These are phyloP conservation scores for Rhynchospora tenuis DNA, from an alignment of 176 grass and related monocot genomes.

Conservation along the genomic window DNA sequence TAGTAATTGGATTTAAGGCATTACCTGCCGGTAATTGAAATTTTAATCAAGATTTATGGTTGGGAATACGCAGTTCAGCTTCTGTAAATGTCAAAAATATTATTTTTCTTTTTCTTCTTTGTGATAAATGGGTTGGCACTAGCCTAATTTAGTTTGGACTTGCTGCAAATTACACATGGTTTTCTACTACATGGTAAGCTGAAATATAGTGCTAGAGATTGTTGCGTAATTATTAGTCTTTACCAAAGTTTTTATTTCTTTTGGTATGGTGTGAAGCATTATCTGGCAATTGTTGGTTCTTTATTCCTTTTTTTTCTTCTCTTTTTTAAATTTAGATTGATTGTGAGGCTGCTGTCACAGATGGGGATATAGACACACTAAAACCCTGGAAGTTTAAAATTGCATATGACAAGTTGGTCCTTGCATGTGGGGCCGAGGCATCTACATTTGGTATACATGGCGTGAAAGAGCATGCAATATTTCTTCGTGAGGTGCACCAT, in stretches of 20 bases:
- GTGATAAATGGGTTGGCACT: too few relatives aligned
- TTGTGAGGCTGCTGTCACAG: conserved; percentile 71
- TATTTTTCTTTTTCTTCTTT: not conserved
- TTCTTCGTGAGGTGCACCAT: conserved; percentile 89
- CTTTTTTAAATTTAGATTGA: conserved; percentile 57
- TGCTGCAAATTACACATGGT: not conserved
- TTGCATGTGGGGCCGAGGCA: conserved; percentile 88
- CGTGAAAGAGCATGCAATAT: conserved; percentile 79
- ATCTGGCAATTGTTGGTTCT: not conserved
- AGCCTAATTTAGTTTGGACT: not conserved
- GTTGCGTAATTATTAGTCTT: not conserved
- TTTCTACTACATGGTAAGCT: not conserved
- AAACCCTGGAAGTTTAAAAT: conserved; percentile 93
- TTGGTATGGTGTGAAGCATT: not conserved
- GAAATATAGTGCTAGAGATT: not conserved
- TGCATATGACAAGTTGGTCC: conserved; percentile 85
- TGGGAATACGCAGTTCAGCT: not conserved
- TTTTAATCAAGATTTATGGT: not conserved
- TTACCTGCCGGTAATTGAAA: not conserved
- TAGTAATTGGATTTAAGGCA: not conserved
- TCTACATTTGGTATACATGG: conserved; percentile 79
- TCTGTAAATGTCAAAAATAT: not conserved
- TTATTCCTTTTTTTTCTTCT: conserved; percentile 18
- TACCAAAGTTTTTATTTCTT: not conserved
- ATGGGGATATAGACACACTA: conserved; percentile 39